phyloP scores from a whole-genome alignment of 2,329 filamentous ascomycete species.

The Arthrobotrys sphaeroides region DNA sequence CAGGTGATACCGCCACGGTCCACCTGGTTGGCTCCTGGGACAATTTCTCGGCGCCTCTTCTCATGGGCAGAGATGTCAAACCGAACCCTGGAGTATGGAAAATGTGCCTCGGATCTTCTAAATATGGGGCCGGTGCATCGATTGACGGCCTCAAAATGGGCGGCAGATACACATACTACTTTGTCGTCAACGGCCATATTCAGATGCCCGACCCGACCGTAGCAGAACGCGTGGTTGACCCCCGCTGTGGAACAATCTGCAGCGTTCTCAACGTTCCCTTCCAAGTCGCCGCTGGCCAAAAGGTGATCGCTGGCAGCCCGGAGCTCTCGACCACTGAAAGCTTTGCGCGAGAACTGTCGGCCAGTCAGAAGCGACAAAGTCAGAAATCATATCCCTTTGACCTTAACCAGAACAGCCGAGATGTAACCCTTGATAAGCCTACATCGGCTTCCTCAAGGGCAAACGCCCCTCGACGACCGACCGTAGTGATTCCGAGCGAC shows the following conservation, averaged over 20 bases:
- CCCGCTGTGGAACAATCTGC: constrained; percentile 45
- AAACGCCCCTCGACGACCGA: constrained; percentile 28
- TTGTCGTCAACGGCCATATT: constrained; percentile 49
- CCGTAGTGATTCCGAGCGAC: constrained; percentile 18
- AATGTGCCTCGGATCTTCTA: constrained; percentile 34
- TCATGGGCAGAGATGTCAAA: constrained; percentile 55
- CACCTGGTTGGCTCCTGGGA: constrained; percentile 58
- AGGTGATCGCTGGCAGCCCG: constrained; percentile 34
- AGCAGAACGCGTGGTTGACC: constrained; percentile 27
- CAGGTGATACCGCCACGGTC: constrained; percentile 49
- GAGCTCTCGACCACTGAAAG: constrained; percentile 35
- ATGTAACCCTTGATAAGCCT: not conserved
- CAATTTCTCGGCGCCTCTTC: constrained; percentile 54
- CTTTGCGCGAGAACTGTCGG: constrained; percentile 26
- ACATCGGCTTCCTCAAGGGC: not conserved
- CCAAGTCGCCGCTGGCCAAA: constrained; percentile 24
- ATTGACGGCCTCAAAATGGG: constrained; percentile 56
- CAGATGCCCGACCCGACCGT: constrained; percentile 43
- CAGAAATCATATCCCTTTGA: constrained; percentile 14
- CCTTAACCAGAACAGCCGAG: not conserved
- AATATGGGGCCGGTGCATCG: constrained; percentile 53
- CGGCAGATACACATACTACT: constrained; percentile 56
- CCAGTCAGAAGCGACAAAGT: constrained; percentile 27
- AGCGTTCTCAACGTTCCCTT: constrained; percentile 35
- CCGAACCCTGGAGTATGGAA: constrained; percentile 56